Evolutionary conservation across 768 basidiomycete species (phyloP), one percentile per base, ranked within the genome.

Genomic region (Phaeotremella skinneri): DNA sequence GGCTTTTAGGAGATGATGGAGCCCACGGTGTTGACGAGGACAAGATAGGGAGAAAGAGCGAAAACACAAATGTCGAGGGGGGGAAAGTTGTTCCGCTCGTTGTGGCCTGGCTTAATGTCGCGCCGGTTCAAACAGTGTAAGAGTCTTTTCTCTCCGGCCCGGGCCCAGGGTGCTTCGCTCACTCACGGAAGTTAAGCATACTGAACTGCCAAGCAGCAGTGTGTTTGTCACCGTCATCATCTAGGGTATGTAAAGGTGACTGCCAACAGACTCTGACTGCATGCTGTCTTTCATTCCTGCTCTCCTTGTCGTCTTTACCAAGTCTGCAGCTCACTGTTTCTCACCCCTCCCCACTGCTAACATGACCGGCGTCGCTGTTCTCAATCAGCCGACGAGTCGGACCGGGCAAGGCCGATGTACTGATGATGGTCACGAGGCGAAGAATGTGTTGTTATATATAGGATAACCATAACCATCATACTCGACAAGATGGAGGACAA

Each of bases 341-440:
- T 37, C 34, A 37, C 34, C 34, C 17, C 7, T 17, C 17, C 34
- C 34, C 34, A 17, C 34, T 7, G 34, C 9, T 17, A 37, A 7
- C 34, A 37, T 37, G 9, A 37, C 34, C 34, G 34, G 34, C 17
- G 34, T 37, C 34, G 34, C 17, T 37, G 34, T 37, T 17, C 9
- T 37, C 17, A 7, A 7, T 21, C 21, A 7, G 43, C 43, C 21
- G 43, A 45, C 9, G 7, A 23, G 7, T 45, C 43, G 43, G 43
- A 13, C 43, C 43, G 43, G 43, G 20, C 43, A 45, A 11, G 13
- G 6, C 43, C 43, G 43, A 13, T 23, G 43, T n/a, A 45, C 43
- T 21, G 43, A 45, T n/a, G n/a, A 45, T 14, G 43, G 43, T 45
- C 43, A 45, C 21, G 43, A n/a, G n/a, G n/a, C n/a, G n/a, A n/a